Base-by-base conservation (phyloP, 169 alveolate species). In the Plasmodium gaboni region DNA sequence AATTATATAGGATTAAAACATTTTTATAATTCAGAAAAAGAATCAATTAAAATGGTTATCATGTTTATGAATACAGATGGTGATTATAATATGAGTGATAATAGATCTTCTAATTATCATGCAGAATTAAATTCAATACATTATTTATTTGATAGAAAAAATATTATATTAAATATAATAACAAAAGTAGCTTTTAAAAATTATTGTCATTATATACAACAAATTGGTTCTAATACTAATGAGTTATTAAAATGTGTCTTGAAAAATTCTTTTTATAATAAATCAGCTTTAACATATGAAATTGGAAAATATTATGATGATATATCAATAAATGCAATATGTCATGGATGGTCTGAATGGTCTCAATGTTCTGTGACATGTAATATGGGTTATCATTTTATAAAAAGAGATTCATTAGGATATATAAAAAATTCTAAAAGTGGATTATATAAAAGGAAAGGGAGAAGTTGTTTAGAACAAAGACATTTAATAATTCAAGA, bases 61-160 rank as follows among this genome's bases (percentile, higher is more conserved):
- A 86, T 86, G 92, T 86, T 86, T 60, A 60, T 86, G 1, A 53
- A 71, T 17, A 57, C 92, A 38, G 92, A 69, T 15, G 92, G 92
- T 8, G 38, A 28, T 6, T 61, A 19, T 46, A 12, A n/a, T 24
- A 12, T 0, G 0, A 32, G 9, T 13, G 72, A 70, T 22, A 12
- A 46, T 10, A 32, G 4, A 32, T 32, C 44, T 32, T 32, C 44
- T 32, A 32, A 9, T 32, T 5, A 32, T 32, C 0, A 7, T 32
- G 44, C 60, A 0, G 87, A 71, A 5, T n/a, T 86, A 38, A 63
- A 71, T 19, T 0, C 50, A 10, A 22, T 71, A 12, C 64, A 69
- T 64, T 60, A 70, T 71, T 38, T 86, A 60, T 55, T 70, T 15
- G 92, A 86, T 22, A 50, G 51, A 70, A 69, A 86, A 60, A 86